These are phyloP conservation scores for Puya raimondii DNA, from an alignment of 176 grass and related monocot genomes.

Conservation along the genomic window DNA sequence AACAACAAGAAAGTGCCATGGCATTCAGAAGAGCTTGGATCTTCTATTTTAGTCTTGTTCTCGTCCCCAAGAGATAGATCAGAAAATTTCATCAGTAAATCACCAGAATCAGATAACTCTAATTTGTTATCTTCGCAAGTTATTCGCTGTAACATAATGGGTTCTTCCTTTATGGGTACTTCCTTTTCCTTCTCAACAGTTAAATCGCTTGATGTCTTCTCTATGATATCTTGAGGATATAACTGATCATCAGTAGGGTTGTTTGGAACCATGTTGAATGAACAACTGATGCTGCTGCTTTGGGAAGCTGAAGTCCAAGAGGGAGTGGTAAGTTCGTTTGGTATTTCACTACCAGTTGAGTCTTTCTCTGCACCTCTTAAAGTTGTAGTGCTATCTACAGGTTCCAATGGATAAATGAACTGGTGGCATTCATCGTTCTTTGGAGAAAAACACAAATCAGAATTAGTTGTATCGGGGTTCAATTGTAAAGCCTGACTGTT, in stretches of 20 bases:
- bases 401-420: slow-evolving; percentile 11
- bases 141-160: slow-evolving; percentile 14
- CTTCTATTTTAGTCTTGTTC: slow-evolving; percentile 26
- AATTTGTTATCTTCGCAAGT: slow-evolving; percentile 5
- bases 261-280: not conserved
- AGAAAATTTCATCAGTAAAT: slow-evolving; percentile 19
- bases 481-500: slow-evolving; percentile 14
- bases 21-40: slow-evolving; percentile 21
- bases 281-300: not conserved
- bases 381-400: slow-evolving; percentile 14
- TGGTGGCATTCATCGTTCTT: slow-evolving; percentile 11
- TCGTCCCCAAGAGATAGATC: slow-evolving; percentile 17
- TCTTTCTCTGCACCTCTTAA: slow-evolving; percentile 1
- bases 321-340: slow-evolving; percentile 7
- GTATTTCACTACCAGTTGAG: slow-evolving; percentile 13
- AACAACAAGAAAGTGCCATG: not conserved
- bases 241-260: not conserved
- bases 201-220: slow-evolving; percentile 15
- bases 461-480: slow-evolving; percentile 19
- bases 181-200: slow-evolving; percentile 22
- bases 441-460: slow-evolving; percentile 10
- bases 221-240: slow-evolving; percentile 6
- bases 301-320: not conserved
- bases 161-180: not conserved
- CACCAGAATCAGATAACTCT: slow-evolving; percentile 25